Evolutionary conservation across 1,139 yeast genomes (phyloP).

Genomic region (Taphrina wiesneri): DNA sequence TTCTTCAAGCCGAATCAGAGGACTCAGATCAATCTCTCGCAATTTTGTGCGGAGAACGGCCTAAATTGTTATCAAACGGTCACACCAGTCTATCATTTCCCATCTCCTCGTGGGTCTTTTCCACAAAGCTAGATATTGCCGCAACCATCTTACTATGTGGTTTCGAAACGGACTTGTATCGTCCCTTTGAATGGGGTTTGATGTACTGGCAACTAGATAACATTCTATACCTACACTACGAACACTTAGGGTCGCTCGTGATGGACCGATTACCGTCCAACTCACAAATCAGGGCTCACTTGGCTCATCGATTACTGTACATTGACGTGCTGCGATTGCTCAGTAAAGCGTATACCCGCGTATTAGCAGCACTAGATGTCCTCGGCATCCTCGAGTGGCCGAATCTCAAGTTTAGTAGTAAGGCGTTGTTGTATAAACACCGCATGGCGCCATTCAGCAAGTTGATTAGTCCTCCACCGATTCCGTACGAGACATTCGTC

Average conservation of each 20-base stretch:
- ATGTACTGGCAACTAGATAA: slow-evolving; percentile 61
- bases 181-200: slow-evolving; percentile 65
- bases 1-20: slow-evolving; percentile 60
- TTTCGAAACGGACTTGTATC: slow-evolving; percentile 72
- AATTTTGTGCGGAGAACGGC: slow-evolving; percentile 2
- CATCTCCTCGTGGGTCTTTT: slow-evolving; percentile 67
- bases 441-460: slow-evolving; percentile 16
- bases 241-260: background rate
- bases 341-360: background rate
- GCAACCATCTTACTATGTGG: slow-evolving; percentile 70
- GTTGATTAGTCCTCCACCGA: slow-evolving; percentile 15
- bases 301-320: slow-evolving; percentile 1
- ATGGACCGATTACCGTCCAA: slow-evolving; percentile 11
- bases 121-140: slow-evolving; percentile 68
- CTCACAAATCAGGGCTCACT: background rate
- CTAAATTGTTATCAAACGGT: slow-evolving; percentile 25
- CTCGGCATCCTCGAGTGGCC: background rate
- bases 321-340: slow-evolving; percentile 4
- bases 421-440: slow-evolving; percentile 1
- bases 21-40: slow-evolving; percentile 20
- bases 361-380: background rate
- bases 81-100: slow-evolving; percentile 50
- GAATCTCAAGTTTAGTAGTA: background rate
- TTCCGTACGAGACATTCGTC: background rate
- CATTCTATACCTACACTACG: slow-evolving; percentile 7